These are phyloP conservation scores for Calamus simplicifolius DNA, from an alignment of 176 grass and related monocot species.

Conservation along the genomic window DNA sequence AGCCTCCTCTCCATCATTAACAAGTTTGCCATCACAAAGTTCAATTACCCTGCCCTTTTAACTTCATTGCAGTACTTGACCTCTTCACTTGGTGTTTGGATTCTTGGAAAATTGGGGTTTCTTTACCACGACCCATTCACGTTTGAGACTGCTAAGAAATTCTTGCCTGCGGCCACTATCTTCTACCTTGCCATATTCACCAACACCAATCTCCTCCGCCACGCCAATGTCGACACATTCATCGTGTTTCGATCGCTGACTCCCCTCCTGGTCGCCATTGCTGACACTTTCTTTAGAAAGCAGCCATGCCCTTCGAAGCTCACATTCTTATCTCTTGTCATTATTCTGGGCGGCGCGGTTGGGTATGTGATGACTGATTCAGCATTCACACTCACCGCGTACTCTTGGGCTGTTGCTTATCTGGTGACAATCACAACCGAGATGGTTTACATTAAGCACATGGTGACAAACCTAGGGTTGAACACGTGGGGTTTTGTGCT, in stretches of 20 bases:
- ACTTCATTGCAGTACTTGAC: conserved; percentile 67
- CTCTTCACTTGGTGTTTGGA: conserved; percentile 56
- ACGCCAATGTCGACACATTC: conserved; percentile 84
- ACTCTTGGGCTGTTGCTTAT: conserved; percentile 77
- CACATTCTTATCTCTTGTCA: conserved; percentile 72
- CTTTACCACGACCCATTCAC: conserved; percentile 67
- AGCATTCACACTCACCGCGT: conserved; percentile 64
- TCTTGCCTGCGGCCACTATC: conserved; percentile 53
- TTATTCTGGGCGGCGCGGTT: conserved; percentile 65
- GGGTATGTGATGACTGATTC: conserved; percentile 79
- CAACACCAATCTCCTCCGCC: conserved; percentile 71
- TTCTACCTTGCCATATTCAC: conserved; percentile 96
- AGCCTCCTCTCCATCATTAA: conserved; percentile 85
- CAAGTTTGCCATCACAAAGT: conserved; percentile 81
- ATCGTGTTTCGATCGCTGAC: conserved; percentile 82
- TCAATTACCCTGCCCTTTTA: conserved; percentile 67
- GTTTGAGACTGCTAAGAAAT: conserved; percentile 68
- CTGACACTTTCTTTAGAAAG: conserved; percentile 68
- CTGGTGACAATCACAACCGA: conserved; percentile 75
- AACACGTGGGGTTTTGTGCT: conserved; percentile 88
- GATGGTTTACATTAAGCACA: conserved; percentile 93
- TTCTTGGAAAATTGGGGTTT: conserved; percentile 62
- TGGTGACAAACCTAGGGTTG: conserved; percentile 55
- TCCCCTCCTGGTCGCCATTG: conserved; percentile 71
- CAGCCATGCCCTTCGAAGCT: conserved; percentile 68